These are phyloP conservation scores for Ormosia semicastrata DNA, from an alignment of 306 rosid species.

Conservation along the genomic window DNA sequence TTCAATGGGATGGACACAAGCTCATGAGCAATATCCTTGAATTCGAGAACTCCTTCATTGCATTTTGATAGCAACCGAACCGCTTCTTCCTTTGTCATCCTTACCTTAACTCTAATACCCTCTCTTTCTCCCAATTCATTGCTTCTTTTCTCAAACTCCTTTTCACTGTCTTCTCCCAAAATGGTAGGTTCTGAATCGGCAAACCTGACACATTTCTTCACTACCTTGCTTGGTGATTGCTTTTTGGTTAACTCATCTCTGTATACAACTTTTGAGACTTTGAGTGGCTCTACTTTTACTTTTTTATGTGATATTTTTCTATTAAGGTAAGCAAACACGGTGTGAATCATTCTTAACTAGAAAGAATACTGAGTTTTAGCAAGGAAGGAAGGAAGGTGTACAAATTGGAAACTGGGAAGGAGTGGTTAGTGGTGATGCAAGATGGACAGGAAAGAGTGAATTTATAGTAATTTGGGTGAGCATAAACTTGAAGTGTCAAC, in stretches of 20 bases:
- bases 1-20: slow-evolving; percentile 33
- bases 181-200: slow-evolving; percentile 40
- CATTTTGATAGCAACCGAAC: slow-evolving; percentile 49
- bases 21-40: slow-evolving; percentile 53
- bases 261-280: slow-evolving; percentile 16
- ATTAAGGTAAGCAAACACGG: slow-evolving; percentile 24
- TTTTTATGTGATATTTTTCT: slow-evolving; percentile 4
- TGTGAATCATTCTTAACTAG: slow-evolving; percentile 22
- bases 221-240: slow-evolving; percentile 12
- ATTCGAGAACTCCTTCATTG: slow-evolving; percentile 56
- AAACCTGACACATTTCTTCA: slow-evolving; percentile 32
- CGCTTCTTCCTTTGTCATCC: slow-evolving; percentile 75
- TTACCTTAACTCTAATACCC: slow-evolving; percentile 54
- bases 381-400: not conserved
- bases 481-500: not conserved
- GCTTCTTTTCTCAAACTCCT: not conserved
- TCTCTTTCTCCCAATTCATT: slow-evolving; percentile 1
- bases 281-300: slow-evolving; percentile 9
- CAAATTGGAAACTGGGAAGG: not conserved
- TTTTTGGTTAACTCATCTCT: slow-evolving; percentile 52
- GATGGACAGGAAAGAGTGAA: not conserved
- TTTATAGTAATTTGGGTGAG: slow-evolving; percentile 21
- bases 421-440: slow-evolving; percentile 21
- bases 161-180: slow-evolving; percentile 35
- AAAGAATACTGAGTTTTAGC: not conserved